A percentile compares a stretch with the other conserved stretches of the same genome.
phyloP scores from a whole-genome alignment of 2,329 filamentous ascomycete genomes.

The Aspergillus terreus region DNA sequence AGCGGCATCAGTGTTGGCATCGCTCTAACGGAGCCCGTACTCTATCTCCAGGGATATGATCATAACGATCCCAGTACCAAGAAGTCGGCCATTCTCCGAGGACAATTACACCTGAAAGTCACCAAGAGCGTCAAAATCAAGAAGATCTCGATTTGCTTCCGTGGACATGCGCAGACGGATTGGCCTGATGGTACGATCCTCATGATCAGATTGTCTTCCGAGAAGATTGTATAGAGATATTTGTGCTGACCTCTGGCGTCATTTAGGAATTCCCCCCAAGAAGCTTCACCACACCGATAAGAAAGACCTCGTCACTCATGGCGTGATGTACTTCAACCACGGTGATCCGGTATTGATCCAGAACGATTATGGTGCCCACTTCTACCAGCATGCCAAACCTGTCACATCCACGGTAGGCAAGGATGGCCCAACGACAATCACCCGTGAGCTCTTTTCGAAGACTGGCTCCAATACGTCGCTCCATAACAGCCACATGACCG shows the following conservation, averaged over 20 bases:
- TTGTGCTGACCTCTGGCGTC: slow-evolving; percentile 4
- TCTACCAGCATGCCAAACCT: slow-evolving; percentile 52
- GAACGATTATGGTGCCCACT: slow-evolving; percentile 60
- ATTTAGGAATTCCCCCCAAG: slow-evolving; percentile 72
- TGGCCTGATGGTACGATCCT: slow-evolving; percentile 74
- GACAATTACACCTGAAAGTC: slow-evolving; percentile 75
- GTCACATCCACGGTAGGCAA: slow-evolving; percentile 25
- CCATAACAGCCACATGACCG: slow-evolving; percentile 41
- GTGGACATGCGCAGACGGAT: slow-evolving; percentile 80
- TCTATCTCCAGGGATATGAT: slow-evolving; percentile 49
- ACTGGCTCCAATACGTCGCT: slow-evolving; percentile 39
- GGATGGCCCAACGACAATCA: slow-evolving; percentile 28
- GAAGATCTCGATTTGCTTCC: slow-evolving; percentile 80
- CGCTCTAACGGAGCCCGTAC: slow-evolving; percentile 45
- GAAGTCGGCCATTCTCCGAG: slow-evolving; percentile 78
- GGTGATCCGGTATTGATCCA: slow-evolving; percentile 47
- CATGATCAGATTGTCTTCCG: background rate
- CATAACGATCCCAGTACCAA: slow-evolving; percentile 52
- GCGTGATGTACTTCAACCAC: slow-evolving; percentile 87
- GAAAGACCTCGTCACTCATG: slow-evolving; percentile 78
- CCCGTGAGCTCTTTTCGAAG: slow-evolving; percentile 39
- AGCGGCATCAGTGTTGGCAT: slow-evolving; percentile 47
- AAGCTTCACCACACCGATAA: slow-evolving; percentile 82
- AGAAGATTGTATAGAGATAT: background rate
- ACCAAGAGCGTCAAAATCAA: slow-evolving; percentile 92